Base-by-base conservation (phyloP, 1,139 yeast species). In the Blastobotrys buckinghamii region DNA sequence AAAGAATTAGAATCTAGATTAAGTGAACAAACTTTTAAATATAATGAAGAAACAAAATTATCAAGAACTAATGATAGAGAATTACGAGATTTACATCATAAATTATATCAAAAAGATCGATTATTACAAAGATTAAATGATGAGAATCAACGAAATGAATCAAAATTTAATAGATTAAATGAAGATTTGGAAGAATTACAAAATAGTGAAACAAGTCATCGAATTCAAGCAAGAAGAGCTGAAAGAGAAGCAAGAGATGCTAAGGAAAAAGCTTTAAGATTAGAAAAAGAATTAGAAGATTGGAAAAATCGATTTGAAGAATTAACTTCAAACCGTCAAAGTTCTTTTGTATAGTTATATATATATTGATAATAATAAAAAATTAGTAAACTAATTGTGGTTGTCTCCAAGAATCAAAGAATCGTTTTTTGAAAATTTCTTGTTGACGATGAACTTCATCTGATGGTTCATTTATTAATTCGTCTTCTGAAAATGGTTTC, bases 241-340 rank as follows among this genome's bases (percentile, higher is more conserved):
- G 71, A 69, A 47, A 66, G 82, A 43, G 81, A 77, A 52, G 66
- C 74, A 10, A 66, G 74, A 7, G 82, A 79, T 45, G 67, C 76
- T 54, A 77, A 77, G 55, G 87, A 82, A 54, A 69, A 69, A 42
- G 67, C 78, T 47, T 64, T 80, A 51, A 67, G 76, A 50, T 63
- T 83, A 55, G 89, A 85, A 63, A 78, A 73, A 58, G 95, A 86
- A 60, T 66, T 84, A 16, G 72, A 77, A 44, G 81, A 79, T 51
- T 80, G 89, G 79, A 78, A 77, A 59, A 71, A 70, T 42, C 68
- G 77, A 51, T 71, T 69, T 54, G 72, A 71, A 38, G 41, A 48
- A 29, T 38, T 50, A 38, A 46, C 53, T 6, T 29, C 48, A 17
- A 52, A 42, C 22, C 43, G 52, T 10, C 47, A 45, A 15, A 42